Evolutionary conservation across 108 stramenopile species (phyloP).

Genomic region (Aurantiochytrium sp.): DNA sequence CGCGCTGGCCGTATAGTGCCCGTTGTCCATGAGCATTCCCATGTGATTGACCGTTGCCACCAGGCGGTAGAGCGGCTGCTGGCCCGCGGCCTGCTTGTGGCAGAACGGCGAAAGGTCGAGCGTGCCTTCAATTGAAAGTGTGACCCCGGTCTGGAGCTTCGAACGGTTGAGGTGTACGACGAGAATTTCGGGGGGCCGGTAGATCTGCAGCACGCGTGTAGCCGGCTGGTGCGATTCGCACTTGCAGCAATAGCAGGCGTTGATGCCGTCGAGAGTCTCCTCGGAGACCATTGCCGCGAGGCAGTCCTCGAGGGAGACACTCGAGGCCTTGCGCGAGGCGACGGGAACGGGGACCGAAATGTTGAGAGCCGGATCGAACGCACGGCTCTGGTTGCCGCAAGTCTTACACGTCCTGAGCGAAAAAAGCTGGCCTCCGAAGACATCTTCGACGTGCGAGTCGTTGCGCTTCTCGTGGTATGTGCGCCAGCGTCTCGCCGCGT

Average conservation of each 20-base stretch:
- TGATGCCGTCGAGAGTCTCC: constrained; percentile 22
- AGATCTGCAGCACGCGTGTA: not conserved
- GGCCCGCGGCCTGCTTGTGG: not conserved
- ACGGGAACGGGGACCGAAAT: constrained; percentile 48
- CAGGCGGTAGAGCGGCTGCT: not conserved
- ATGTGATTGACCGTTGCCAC: constrained; percentile 27
- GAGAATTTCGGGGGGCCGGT: constrained; percentile 17
- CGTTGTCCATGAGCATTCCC: constrained; percentile 18
- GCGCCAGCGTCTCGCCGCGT: constrained; percentile 86
- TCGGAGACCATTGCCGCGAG: not conserved
- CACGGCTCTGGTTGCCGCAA: constrained; percentile 34
- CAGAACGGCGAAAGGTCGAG: not conserved
- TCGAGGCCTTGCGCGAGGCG: not conserved
- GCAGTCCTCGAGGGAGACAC: constrained; percentile 30
- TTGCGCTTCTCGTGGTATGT: constrained; percentile 40
- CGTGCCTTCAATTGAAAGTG: not conserved
- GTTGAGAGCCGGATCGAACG: constrained; percentile 53
- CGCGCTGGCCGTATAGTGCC: constrained; percentile 35
- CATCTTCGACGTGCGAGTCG: constrained; percentile 40
- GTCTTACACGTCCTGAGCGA: constrained; percentile 38
- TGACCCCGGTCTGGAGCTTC: not conserved
- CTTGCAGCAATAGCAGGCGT: not conserved
- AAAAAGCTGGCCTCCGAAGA: constrained; percentile 55
- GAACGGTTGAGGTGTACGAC: constrained; percentile 42
- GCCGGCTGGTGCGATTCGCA: not conserved